A percentile compares a stretch with the other conserved stretches of the same genome.
Conservation (phyloP, 257 asterid species). For the Phtheirospermum japonicum region DNA sequence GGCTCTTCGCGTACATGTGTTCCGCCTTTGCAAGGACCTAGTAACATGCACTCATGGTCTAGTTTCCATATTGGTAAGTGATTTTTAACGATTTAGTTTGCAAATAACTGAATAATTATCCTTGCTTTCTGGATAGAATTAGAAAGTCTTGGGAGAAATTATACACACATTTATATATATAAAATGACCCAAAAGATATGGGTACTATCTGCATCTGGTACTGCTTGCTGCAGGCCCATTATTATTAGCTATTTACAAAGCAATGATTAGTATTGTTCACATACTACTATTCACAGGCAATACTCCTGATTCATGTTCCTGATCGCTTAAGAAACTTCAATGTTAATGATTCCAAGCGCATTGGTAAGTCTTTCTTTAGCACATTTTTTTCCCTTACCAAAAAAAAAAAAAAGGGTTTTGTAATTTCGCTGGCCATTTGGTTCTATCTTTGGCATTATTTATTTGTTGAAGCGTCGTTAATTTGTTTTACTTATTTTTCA, state of each 20-base stretch:
- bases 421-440: constrained; percentile 1
- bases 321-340: constrained; percentile 58
- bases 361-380: constrained; percentile 48
- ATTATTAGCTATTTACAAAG: not conserved
- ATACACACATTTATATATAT: constrained; percentile 5
- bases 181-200: not conserved
- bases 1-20: constrained; percentile 74
- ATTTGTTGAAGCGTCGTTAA: constrained; percentile 17
- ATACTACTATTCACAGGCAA: constrained; percentile 55
- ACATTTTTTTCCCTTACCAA: not conserved
- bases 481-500: constrained; percentile 30
- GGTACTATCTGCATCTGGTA: constrained; percentile 13
- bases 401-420: not conserved
- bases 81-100: constrained; percentile 24
- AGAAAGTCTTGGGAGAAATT: constrained; percentile 10
- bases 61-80: constrained; percentile 81
- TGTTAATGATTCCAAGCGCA: constrained; percentile 55
- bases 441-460: constrained; percentile 12
- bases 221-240: constrained; percentile 3
- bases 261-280: constrained; percentile 25
- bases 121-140: constrained; percentile 17
- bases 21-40: constrained; percentile 71
- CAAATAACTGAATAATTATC: constrained; percentile 10
- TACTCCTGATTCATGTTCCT: constrained; percentile 79
- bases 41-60: constrained; percentile 90